These are phyloP conservation scores for Blastobotrys capitulatus DNA, from an alignment of 1,139 yeast genomes.

Conservation along the genomic window DNA sequence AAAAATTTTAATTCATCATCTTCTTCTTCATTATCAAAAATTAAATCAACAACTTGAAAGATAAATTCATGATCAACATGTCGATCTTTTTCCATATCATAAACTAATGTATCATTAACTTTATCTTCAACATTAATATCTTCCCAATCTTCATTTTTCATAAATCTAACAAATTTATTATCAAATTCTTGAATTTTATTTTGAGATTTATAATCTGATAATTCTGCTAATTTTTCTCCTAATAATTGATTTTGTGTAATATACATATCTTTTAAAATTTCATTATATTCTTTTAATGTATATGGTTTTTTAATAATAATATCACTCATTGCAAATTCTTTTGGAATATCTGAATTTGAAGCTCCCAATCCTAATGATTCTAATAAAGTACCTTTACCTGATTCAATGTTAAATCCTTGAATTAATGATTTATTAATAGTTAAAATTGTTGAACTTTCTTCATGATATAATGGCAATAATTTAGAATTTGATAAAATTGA, in stretches of 20 bases:
- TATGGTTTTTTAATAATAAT: constrained; percentile 23
- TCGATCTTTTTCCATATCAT: constrained; percentile 58
- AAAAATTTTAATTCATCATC: constrained; percentile 26
- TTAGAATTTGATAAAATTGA: constrained; percentile 8
- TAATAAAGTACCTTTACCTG: constrained; percentile 64
- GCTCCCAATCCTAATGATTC: constrained; percentile 70
- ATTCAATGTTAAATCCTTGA: constrained; percentile 46
- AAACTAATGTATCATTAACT: constrained; percentile 31
- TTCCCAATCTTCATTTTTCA: constrained; percentile 27
- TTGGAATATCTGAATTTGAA: constrained; percentile 13
- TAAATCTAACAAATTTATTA: constrained; percentile 24
- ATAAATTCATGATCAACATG: constrained; percentile 60
- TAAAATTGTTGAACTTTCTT: constrained; percentile 7
- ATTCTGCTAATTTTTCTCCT: constrained; percentile 26
- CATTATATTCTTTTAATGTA: constrained; percentile 20
- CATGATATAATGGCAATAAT: constrained; percentile 14
- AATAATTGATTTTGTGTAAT: constrained; percentile 16
- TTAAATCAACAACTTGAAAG: constrained; percentile 41
- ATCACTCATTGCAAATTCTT: constrained; percentile 20
- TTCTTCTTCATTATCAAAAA: constrained; percentile 38
- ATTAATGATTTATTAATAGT: constrained; percentile 17
- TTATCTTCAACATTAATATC: constrained; percentile 17
- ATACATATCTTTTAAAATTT: constrained; percentile 19
- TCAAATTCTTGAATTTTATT: constrained; percentile 23
- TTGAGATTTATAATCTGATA: constrained; percentile 23